Percentiles rank a stretch among this genome's conserved stretches.
Evolutionary conservation across 768 basidiomycete genomes (phyloP).

Genomic region (Tubosaeta brunneosetosa): DNA sequence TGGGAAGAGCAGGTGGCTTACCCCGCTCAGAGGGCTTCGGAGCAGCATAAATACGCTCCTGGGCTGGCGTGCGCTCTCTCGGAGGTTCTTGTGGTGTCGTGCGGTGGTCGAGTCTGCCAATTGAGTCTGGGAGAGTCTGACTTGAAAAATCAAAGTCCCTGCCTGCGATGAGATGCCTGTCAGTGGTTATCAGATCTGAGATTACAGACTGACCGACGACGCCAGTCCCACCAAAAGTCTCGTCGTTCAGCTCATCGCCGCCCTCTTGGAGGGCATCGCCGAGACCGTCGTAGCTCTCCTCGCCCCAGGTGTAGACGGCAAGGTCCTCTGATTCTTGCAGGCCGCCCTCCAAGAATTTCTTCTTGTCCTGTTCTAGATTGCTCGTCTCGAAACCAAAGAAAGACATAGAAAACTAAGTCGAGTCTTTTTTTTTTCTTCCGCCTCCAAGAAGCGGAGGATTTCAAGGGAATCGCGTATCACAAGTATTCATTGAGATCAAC

Average conservation of each 20-base stretch:
- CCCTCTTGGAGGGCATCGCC: constrained; percentile 85
- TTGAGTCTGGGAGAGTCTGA: constrained; percentile 31
- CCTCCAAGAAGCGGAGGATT: constrained; percentile 15
- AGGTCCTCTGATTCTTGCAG: constrained; percentile 69
- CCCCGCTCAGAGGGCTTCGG: constrained; percentile 26
- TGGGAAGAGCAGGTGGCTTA: constrained; percentile 17
- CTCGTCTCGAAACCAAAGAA: constrained; percentile 75
- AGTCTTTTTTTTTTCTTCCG: constrained; percentile 15
- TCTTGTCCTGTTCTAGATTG: constrained; percentile 62
- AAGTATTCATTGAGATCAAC: background rate
- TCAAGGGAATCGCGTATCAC: constrained; percentile 13
- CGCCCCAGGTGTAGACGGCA: constrained; percentile 90
- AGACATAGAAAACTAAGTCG: constrained; percentile 47
- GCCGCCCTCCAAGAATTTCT: constrained; percentile 46
- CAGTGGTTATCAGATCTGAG: constrained; percentile 14
- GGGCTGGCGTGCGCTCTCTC: constrained; percentile 27
- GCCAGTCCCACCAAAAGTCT: constrained; percentile 81
- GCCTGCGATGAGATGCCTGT: constrained; percentile 41
- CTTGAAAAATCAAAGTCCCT: constrained; percentile 88
- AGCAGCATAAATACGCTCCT: constrained; percentile 18
- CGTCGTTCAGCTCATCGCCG: constrained; percentile 91
- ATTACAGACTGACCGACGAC: constrained; percentile 58
- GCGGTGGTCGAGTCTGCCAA: constrained; percentile 14
- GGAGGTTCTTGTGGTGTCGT: constrained; percentile 19
- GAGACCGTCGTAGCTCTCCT: constrained; percentile 85